A percentile compares a stretch with the other conserved stretches of the same genome.
phyloP scores from a whole-genome alignment of 148 eudicot species.

The Rhododendron simsii region DNA sequence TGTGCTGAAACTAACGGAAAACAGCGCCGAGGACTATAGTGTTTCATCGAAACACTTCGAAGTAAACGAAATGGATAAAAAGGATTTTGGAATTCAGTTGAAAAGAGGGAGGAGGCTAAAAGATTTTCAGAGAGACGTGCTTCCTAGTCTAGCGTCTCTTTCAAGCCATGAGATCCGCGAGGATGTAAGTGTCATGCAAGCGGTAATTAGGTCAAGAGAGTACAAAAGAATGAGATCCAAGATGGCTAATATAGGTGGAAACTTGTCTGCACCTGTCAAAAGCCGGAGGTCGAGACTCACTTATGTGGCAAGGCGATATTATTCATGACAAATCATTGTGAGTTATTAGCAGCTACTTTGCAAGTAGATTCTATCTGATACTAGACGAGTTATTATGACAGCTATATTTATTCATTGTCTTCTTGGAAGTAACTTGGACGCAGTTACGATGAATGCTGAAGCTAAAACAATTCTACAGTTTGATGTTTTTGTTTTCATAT shows the following conservation, averaged over 20 bases:
- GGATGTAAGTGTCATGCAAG: slow-evolving; percentile 57
- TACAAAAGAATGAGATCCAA: slow-evolving; percentile 49
- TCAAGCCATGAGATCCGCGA: slow-evolving; percentile 56
- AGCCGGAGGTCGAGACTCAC: slow-evolving; percentile 47
- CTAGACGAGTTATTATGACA: background rate
- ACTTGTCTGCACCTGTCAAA: slow-evolving; percentile 36
- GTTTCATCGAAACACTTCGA: slow-evolving; percentile 43
- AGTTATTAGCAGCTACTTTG: slow-evolving; percentile 6
- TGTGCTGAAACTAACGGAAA: slow-evolving; percentile 40
- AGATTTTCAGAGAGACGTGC: slow-evolving; percentile 67
- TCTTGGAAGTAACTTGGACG: background rate
- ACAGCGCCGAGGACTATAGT: slow-evolving; percentile 36
- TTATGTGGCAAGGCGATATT: slow-evolving; percentile 27
- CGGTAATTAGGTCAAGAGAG: slow-evolving; percentile 52
- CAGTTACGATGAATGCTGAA: background rate
- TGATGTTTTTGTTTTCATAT: background rate
- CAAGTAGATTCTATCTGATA: background rate
- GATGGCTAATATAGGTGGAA: slow-evolving; percentile 19
- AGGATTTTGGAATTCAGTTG: slow-evolving; percentile 31
- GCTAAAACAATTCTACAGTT: background rate
- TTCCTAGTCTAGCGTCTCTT: slow-evolving; percentile 50
- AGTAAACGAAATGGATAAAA: slow-evolving; percentile 27
- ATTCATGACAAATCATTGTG: slow-evolving; percentile 15
- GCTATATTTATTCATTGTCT: background rate
- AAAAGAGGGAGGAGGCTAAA: slow-evolving; percentile 66